Base-by-base conservation (phyloP, 2,329 filamentous ascomycete genomes). In the Pleochaeta shiraiana region DNA sequence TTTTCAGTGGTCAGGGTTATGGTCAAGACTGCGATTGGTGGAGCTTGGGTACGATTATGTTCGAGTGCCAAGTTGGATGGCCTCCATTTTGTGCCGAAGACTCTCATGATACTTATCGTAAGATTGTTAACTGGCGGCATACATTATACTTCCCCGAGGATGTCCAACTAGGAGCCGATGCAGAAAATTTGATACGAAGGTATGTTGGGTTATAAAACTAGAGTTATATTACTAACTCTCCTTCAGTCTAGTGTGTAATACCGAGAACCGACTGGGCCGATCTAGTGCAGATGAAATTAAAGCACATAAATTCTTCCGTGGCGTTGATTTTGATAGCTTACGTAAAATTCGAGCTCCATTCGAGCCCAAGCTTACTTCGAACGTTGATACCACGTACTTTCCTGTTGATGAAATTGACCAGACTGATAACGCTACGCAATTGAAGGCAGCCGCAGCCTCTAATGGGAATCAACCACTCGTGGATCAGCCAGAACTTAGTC, bases 41-140 rank as follows among this genome's bases (percentile, higher is more conserved):
- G 93, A 95, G 89, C 26, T 82, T 98, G 62, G 93, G 93, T 64
- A 96, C 93, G 55, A 98, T 98, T 77, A 97, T 98, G 93, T 98
- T 97, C 72, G 93, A 98, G 76, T 98, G 93, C 75, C 80, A 98
- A 69, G 90, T 98, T 67, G 93, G 93, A 71, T 98, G 93, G 93
- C 93, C 93, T 64, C 93, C 93, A 33, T 98, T 98, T 82, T 98
- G 93, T 74, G 92, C 93, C 24, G 93, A 98, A 74, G 92, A 97
- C 74, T 88, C 90, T 66, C 92, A 95, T 73, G 93, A 97, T 75
- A 97, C 93, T 0, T 98, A 98, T 77, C 87, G 92, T 69, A 98
- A 98, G 81, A 98, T 98, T 74, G 90, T 98, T 71, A 95, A 96
- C 77, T 98, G 93, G 93, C 85, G 89, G 65, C 87, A 95, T 72